Conservation (phyloP, 83 land plant species). For the Isoetes engelmannii region DNA sequence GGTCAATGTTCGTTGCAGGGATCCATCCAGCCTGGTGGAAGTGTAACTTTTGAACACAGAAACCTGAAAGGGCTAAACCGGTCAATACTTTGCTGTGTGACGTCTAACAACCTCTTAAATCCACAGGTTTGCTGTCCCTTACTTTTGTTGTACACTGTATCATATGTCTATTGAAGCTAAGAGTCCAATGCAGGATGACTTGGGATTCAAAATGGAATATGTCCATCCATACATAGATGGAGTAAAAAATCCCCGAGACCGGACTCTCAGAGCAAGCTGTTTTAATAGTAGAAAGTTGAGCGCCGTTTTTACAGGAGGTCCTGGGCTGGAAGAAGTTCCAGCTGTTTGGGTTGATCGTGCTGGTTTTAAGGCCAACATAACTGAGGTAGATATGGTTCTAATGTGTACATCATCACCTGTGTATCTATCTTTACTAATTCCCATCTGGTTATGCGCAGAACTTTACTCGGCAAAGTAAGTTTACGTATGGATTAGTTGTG, state of each 20-base stretch:
- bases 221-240: constrained; percentile 97
- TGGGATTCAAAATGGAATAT: constrained; percentile 91
- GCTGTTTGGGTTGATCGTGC: constrained; percentile 92
- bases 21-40: constrained; percentile 90
- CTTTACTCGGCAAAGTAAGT: constrained; percentile 86
- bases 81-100: constrained; percentile 73
- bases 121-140: constrained; percentile 55
- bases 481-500: constrained; percentile 85
- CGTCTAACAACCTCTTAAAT: constrained; percentile 90
- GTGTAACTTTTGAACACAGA: constrained; percentile 85
- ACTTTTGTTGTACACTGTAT: not conserved
- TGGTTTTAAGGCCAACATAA: constrained; percentile 81
- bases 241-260: constrained; percentile 58
- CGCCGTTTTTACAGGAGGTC: constrained; percentile 97
- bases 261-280: constrained; percentile 75
- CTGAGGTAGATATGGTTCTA: constrained; percentile 52
- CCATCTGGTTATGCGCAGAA: constrained; percentile 31
- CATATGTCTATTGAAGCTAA: not conserved
- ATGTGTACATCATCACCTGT: too few species aligned
- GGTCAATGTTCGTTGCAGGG: constrained; percentile 36
- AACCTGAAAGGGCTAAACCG: constrained; percentile 83
- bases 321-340: constrained; percentile 91
- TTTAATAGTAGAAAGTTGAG: constrained; percentile 94
- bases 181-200: constrained; percentile 61
- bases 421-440: too few species aligned